Conservation (phyloP, 768 basidiomycete genomes). For the Amanita thiersii region DNA sequence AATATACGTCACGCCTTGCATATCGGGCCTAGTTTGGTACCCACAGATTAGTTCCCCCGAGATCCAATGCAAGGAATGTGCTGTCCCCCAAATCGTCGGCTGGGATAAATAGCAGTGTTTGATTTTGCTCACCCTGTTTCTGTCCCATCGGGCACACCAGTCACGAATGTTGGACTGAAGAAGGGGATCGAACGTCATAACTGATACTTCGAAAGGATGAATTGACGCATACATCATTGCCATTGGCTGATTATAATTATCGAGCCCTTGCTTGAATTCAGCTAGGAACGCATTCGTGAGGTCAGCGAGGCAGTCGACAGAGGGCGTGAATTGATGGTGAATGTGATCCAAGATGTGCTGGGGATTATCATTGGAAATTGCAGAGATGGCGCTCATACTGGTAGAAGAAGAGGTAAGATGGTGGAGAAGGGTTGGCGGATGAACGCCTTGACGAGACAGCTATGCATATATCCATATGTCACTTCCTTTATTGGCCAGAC, state of each 20-base stretch:
- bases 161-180: constrained; percentile 84
- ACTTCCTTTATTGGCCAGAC: constrained; percentile 20
- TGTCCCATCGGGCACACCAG: constrained; percentile 88
- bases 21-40: constrained; percentile 18
- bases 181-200: constrained; percentile 9
- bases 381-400: constrained; percentile 35
- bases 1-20: background rate
- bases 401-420: constrained; percentile 12
- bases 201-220: constrained; percentile 2
- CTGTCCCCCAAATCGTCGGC: constrained; percentile 28
- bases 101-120: constrained; percentile 1
- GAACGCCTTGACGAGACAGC: background rate
- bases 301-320: constrained; percentile 47
- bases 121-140: constrained; percentile 71
- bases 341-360: constrained; percentile 54
- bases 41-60: constrained; percentile 96
- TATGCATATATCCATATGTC: constrained; percentile 18
- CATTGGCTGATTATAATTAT: constrained; percentile 69
- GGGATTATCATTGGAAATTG: constrained; percentile 26
- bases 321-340: constrained; percentile 65
- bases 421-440: background rate
- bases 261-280: constrained; percentile 72
- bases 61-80: constrained; percentile 92
- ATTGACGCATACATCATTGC: constrained; percentile 77
- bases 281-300: constrained; percentile 76